phyloP scores from a whole-genome alignment of 2,329 filamentous ascomycete species.

The Tolypocladium pustulatum region DNA sequence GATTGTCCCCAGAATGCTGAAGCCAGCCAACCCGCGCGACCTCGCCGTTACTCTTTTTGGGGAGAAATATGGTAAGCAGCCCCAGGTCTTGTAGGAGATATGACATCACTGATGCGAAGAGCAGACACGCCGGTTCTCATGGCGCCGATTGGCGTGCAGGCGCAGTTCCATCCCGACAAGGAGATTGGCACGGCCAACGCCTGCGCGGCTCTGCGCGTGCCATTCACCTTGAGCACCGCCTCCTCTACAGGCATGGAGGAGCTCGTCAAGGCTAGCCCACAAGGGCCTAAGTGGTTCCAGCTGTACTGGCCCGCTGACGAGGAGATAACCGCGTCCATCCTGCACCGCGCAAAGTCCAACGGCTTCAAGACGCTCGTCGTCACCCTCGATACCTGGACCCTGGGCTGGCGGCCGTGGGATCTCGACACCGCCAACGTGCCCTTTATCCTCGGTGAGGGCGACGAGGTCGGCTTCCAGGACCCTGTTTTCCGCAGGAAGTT shows the following conservation, averaged over 20 bases:
- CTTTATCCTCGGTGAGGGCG: slow-evolving; percentile 48
- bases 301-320: slow-evolving; percentile 64
- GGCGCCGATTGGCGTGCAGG: slow-evolving; percentile 60
- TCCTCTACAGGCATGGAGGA: slow-evolving; percentile 55
- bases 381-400: slow-evolving; percentile 60
- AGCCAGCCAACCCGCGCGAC: slow-evolving; percentile 31
- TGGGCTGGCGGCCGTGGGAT: slow-evolving; percentile 60
- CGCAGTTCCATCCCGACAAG: slow-evolving; percentile 53
- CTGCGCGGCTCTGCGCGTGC: slow-evolving; percentile 48
- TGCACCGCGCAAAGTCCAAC: slow-evolving; percentile 47
- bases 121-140: slow-evolving; percentile 34
- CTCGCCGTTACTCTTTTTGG: slow-evolving; percentile 44
- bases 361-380: slow-evolving; percentile 60
- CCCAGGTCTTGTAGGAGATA: neutral
- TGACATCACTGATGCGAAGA: slow-evolving; percentile 25
- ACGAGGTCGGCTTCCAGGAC: slow-evolving; percentile 54
- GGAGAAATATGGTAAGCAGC: slow-evolving; percentile 27
- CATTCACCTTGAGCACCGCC: slow-evolving; percentile 59
- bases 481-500: slow-evolving; percentile 43
- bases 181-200: slow-evolving; percentile 55
- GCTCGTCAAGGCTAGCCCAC: slow-evolving; percentile 46
- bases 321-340: slow-evolving; percentile 52
- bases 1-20: slow-evolving; percentile 42
- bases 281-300: slow-evolving; percentile 58
- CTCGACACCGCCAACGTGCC: slow-evolving; percentile 52